Conservation (phyloP, 2,329 filamentous ascomycete species). For the Pyricularia pennisetigena region DNA sequence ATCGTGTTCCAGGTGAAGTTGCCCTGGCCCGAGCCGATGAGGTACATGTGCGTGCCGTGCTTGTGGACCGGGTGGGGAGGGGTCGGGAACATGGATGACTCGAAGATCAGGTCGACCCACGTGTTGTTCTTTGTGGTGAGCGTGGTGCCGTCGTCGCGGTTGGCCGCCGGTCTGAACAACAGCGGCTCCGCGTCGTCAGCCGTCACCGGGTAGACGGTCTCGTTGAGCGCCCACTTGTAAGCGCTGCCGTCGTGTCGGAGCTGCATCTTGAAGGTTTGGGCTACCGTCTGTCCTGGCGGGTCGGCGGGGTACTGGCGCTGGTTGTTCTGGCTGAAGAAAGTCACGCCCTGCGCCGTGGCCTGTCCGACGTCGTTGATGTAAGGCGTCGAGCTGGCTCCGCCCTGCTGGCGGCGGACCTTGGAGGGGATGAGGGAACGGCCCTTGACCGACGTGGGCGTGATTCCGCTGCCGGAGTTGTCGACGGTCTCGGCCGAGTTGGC, state of each 20-base stretch:
- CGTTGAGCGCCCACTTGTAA: conserved; percentile 45
- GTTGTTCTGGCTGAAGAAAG: conserved; percentile 30
- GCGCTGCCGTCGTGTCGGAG: conserved; percentile 30
- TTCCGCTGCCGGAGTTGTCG: neutral
- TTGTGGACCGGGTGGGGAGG: conserved; percentile 55
- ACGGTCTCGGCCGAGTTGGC: neutral
- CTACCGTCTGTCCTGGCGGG: conserved; percentile 27
- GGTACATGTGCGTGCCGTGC: conserved; percentile 50
- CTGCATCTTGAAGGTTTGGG: conserved; percentile 33
- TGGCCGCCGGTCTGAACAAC: conserved; percentile 32
- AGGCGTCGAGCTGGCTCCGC: conserved; percentile 18
- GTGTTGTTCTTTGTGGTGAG: conserved; percentile 33
- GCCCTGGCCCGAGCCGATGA: conserved; percentile 41
- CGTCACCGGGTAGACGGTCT: conserved; percentile 26
- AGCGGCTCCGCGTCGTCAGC: conserved; percentile 29
- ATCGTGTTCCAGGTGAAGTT: conserved; percentile 42
- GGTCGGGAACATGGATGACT: conserved; percentile 30
- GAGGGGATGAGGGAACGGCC: neutral
- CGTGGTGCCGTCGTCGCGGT: conserved; percentile 25
- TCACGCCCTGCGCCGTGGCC: conserved; percentile 27
- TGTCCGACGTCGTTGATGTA: conserved; percentile 40
- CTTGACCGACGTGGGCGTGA: neutral
- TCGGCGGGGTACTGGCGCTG: conserved; percentile 38
- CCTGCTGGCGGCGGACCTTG: neutral
- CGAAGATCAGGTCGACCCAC: conserved; percentile 48